A percentile compares a stretch with the other conserved stretches of the same genome.
phyloP scores from a whole-genome alignment of 768 basidiomycete genomes.

The Boletus subcaerulescens region DNA sequence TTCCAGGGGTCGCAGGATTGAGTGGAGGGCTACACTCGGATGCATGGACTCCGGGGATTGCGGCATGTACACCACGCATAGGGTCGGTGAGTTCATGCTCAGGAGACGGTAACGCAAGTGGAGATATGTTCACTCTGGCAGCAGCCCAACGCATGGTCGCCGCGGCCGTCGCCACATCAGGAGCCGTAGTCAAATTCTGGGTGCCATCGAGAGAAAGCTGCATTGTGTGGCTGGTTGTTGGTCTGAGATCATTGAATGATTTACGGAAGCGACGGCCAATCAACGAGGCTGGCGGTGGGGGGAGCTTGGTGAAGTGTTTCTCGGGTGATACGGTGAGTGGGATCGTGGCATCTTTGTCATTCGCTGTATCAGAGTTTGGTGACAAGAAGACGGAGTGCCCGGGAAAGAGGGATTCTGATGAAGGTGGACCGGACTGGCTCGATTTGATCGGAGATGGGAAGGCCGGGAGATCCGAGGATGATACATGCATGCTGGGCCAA shows the following conservation, averaged over 20 bases:
- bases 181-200: conserved; percentile 33
- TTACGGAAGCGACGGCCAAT: conserved; percentile 42
- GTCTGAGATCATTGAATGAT: conserved; percentile 45
- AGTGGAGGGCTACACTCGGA: conserved; percentile 33
- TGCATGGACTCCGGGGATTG: conserved; percentile 61
- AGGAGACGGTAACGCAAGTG: conserved; percentile 83
- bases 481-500: conserved; percentile 11
- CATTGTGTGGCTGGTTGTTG: conserved; percentile 24
- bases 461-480: conserved; percentile 5
- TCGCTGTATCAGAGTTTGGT: conserved; percentile 9
- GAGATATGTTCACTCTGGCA: conserved; percentile 77
- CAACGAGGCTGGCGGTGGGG: conserved; percentile 24
- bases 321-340: conserved; percentile 24
- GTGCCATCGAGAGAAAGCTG: conserved; percentile 29
- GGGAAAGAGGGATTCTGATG: conserved; percentile 11
- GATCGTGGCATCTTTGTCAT: conserved; percentile 19
- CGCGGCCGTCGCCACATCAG: conserved; percentile 64
- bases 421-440: conserved; percentile 1
- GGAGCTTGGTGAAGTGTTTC: conserved; percentile 25
- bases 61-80: conserved; percentile 69
- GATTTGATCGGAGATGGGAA: conserved; percentile 7
- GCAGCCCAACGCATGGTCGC: conserved; percentile 88
- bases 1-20: conserved; percentile 44
- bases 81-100: conserved; percentile 92
- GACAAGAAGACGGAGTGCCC: conserved; percentile 8